Evolutionary conservation across 352 stramenopile genomes (phyloP), one percentile per base, ranked within the genome.

Genomic region (Peronospora destructor): DNA sequence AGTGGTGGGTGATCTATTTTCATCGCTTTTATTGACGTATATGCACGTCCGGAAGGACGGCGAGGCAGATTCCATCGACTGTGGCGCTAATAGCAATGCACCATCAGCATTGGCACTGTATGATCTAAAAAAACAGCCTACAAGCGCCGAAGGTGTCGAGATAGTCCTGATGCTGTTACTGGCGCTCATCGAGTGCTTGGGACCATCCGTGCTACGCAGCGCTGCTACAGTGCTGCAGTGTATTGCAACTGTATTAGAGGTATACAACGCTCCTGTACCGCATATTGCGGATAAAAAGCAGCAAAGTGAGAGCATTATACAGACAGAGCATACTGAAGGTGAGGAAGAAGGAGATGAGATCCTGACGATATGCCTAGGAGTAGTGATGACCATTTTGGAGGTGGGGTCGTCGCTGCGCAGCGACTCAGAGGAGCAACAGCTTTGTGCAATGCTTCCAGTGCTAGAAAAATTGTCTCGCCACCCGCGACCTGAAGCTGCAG

Each of bases 301-400:
- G n/a, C 38, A 56, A 25, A 23, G 42, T 19, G 47, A 54, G 5
- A 39, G 39, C 7, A 6, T 37, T 38, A 19, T 21, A 44, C 40
- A 60, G 33, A 14, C 34, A 45, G 16, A 43, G 25, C 45, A 61
- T n/a, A 47, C 46, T 4, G 64, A 78, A 23, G 61, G 73, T 9
- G 68, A 84, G 4, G 70, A 74, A 49, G 73, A 80, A 16, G 68
- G 64, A 9, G 67, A 75, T 16, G 83, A 91, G 34, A 82, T 93
- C 6, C 39, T 93, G 42, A 84, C 69, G 2, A 74, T 93, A n/a
- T 87, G 76, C 52, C 57, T 93, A 2, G 79, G 83, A 0, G 61
- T 93, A 25, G 49, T 90, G 1, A 74, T 82, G 54, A 93, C 83
- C 7, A 91, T 93, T 32, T 45, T 93, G 1, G 78, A 93, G 44